Base-by-base conservation (phyloP, 352 stramenopile genomes). In the Phytopythium litorale region DNA sequence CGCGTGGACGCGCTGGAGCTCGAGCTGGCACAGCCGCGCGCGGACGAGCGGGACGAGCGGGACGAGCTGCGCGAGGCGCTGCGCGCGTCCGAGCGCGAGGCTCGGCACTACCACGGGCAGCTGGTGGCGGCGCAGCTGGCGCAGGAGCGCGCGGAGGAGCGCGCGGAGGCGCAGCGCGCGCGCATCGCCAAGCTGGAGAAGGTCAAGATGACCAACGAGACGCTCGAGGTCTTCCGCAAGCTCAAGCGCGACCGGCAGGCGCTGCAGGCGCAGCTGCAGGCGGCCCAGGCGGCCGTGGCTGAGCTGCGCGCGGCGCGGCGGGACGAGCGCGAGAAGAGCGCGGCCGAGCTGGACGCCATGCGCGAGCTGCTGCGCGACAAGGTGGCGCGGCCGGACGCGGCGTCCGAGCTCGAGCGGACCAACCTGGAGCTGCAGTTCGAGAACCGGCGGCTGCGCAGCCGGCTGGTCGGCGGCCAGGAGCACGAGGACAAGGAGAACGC, bases 201-300 rank as follows among this genome's bases (percentile, higher is more conserved):
- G 65, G 81, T 91, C 21, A 92, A 92, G 68, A 92, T 92, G 83
- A 92, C 83, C 9, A 91, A 70, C 0, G 81, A 88, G 37, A 89
- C 70, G 23, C 67, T 89, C 28, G 75, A 88, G 48, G 50, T 91
- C 46, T 92, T 90, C 68, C 80, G 72, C 4, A 88, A 79, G 58
- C 48, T 92, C 46, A 90, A 89, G 70, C 72, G 66, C 30, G 76
- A 86, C 53, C 79, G 83, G 25, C 52, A 79, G 30, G 66, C 78
- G 28, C 67, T 92, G 33, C 73, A 86, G 38, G 23, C 62, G n/a
- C 53, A 81, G 37, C 61, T 81, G 16, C 7, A 25, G 11, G 51
- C 45, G 30, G 37, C 28, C 4, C 50, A 60, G n/a, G n/a, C n/a
- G n/a, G n/a, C n/a, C n/a, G n/a, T n/a, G n/a, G n/a, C n/a, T n/a